phyloP scores from a whole-genome alignment of 2,329 filamentous ascomycete species.

The Cladophialophora carrionii region DNA sequence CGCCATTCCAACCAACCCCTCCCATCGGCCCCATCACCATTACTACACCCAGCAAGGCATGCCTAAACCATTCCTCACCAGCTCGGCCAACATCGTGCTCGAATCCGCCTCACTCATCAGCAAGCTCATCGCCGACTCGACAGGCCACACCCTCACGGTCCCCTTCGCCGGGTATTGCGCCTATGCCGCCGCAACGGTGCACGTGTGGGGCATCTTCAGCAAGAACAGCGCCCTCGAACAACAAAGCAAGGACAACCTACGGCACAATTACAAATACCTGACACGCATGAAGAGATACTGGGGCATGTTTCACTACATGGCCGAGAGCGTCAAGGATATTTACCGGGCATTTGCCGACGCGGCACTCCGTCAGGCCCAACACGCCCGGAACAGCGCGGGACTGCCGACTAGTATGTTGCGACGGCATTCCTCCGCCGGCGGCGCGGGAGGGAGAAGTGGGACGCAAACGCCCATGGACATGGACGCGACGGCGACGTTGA shows the following conservation, averaged over 20 bases:
- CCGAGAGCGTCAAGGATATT: constrained; percentile 85
- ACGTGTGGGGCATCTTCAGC: constrained; percentile 88
- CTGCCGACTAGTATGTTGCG: constrained; percentile 7
- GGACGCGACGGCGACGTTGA: constrained; percentile 24
- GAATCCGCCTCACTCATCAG: constrained; percentile 86
- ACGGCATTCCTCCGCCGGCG: constrained; percentile 15
- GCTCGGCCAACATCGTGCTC: constrained; percentile 74
- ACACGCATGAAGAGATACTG: constrained; percentile 96
- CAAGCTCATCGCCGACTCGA: constrained; percentile 76
- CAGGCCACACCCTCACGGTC: constrained; percentile 78
- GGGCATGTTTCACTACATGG: constrained; percentile 98
- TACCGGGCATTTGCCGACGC: constrained; percentile 84
- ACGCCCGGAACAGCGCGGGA: not conserved
- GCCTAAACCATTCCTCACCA: constrained; percentile 75
- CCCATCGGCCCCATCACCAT: constrained; percentile 50
- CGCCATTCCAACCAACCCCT: constrained; percentile 70
- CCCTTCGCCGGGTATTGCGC: constrained; percentile 95
- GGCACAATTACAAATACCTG: constrained; percentile 85
- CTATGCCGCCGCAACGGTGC: constrained; percentile 91
- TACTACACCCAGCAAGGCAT: constrained; percentile 62
- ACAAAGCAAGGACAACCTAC: constrained; percentile 79
- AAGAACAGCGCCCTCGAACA: constrained; percentile 75
- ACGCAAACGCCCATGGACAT: constrained; percentile 29
- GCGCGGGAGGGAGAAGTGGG: constrained; percentile 7
- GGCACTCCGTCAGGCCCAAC: constrained; percentile 45